phyloP scores from a whole-genome alignment of 495 filamentous ascomycete species.

The Aspergillus ellipticus region DNA sequence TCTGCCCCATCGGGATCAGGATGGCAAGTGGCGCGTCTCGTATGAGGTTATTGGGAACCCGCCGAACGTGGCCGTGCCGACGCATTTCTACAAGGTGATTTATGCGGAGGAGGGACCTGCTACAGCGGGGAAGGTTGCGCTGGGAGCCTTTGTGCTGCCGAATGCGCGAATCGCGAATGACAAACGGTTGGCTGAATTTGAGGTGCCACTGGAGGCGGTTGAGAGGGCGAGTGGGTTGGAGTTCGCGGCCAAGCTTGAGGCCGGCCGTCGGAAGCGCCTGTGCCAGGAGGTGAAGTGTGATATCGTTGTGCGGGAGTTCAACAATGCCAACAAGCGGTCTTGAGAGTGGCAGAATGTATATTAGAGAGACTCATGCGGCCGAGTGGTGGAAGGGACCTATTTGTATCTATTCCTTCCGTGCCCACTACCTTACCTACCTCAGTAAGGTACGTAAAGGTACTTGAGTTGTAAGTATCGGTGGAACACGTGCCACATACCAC shows the following conservation, averaged over 20 bases:
- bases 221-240: conserved; percentile 90
- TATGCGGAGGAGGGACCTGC: conserved; percentile 81
- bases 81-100: conserved; percentile 98
- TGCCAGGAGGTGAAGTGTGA: conserved; percentile 83
- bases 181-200: conserved; percentile 81
- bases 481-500: no score
- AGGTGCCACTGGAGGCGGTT: conserved; percentile 87
- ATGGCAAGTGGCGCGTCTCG: conserved; percentile 90
- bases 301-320: conserved; percentile 74
- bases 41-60: conserved; percentile 98
- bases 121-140: conserved; percentile 65
- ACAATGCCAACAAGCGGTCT: conserved; percentile 38
- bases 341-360: conserved; percentile 3
- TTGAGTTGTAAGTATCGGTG: no score
- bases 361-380: no score
- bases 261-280: conserved; percentile 66
- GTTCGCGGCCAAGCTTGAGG: conserved; percentile 76
- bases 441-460: no score
- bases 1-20: conserved; percentile 73
- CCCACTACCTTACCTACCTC: no score
- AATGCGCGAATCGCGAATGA: conserved; percentile 87
- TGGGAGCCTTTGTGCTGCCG: conserved; percentile 93
- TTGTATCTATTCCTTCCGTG: no score
- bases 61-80: conserved; percentile 92
- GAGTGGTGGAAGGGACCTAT: no score